These are phyloP conservation scores for Xylariaceae sp. DNA, from an alignment of 2,329 filamentous ascomycete genomes.

Conservation along the genomic window DNA sequence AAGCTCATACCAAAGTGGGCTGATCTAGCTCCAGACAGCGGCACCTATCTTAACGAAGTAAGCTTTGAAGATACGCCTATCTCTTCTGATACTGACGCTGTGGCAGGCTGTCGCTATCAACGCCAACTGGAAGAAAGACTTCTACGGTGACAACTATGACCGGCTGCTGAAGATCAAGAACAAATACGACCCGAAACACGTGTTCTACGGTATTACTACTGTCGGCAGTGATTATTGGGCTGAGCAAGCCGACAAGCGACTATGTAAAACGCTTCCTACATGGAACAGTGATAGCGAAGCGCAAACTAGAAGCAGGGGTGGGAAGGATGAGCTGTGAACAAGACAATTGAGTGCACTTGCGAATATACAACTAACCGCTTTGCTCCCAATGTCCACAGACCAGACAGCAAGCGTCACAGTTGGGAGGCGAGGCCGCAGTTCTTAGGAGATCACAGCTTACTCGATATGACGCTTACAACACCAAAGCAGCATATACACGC, in stretches of 20 bases:
- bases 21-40: conserved; percentile 44
- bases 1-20: conserved; percentile 38
- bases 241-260: conserved; percentile 40
- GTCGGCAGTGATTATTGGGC: conserved; percentile 52
- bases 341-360: no score
- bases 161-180: conserved; percentile 49
- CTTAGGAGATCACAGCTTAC: no score
- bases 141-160: conserved; percentile 52
- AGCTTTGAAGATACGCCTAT: neutral
- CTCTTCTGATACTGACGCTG: neutral
- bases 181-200: conserved; percentile 48
- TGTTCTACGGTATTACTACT: conserved; percentile 52
- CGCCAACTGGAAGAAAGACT: conserved; percentile 44
- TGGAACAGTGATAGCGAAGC: no score
- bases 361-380: no score
- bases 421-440: no score
- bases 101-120: conserved; percentile 28
- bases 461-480: no score
- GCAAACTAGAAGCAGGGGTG: no score
- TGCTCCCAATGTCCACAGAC: no score
- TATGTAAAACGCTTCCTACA: conserved; percentile 45
- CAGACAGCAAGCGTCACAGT: no score
- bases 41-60: conserved; percentile 56
- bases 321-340: no score
- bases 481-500: no score